These are phyloP conservation scores for Pseudocercospora musae DNA, from an alignment of 2,329 filamentous ascomycete genomes.

Conservation along the genomic window DNA sequence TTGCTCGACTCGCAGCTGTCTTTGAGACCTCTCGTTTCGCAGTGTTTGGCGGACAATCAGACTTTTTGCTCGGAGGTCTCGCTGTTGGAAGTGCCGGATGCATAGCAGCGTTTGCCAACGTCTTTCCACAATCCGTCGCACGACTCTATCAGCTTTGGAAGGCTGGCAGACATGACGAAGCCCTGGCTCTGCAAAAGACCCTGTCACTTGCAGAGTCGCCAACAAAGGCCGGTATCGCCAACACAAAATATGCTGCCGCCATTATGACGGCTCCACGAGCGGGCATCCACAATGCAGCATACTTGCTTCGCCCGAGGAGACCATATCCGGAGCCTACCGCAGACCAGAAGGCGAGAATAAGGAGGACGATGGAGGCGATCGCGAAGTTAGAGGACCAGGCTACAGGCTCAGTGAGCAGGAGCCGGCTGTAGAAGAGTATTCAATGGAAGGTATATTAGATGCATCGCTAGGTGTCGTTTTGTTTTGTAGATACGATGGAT, in stretches of 20 bases:
- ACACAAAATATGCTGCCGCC: conserved; percentile 65
- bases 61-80: conserved; percentile 57
- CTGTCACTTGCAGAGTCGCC: conserved; percentile 64
- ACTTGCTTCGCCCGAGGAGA: conserved; percentile 54
- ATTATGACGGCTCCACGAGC: conserved; percentile 55
- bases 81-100: conserved; percentile 49
- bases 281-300: conserved; percentile 56
- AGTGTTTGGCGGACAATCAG: conserved; percentile 65
- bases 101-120: conserved; percentile 53
- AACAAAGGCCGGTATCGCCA: conserved; percentile 64
- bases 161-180: conserved; percentile 56
- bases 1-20: conserved; percentile 53
- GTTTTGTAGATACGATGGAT: too few species aligned
- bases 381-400: conserved; percentile 1
- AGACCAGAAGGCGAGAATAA: conserved; percentile 41
- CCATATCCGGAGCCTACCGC: conserved; percentile 54
- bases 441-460: background rate
- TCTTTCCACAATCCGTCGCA: conserved; percentile 55
- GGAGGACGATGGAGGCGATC: conserved; percentile 38
- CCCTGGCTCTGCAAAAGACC: conserved; percentile 58
- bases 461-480: too few species aligned
- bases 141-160: conserved; percentile 61
- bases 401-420: background rate
- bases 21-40: conserved; percentile 57
- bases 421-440: background rate